Conservation (phyloP, 345 rosid genomes). For the Psidium guajava region DNA sequence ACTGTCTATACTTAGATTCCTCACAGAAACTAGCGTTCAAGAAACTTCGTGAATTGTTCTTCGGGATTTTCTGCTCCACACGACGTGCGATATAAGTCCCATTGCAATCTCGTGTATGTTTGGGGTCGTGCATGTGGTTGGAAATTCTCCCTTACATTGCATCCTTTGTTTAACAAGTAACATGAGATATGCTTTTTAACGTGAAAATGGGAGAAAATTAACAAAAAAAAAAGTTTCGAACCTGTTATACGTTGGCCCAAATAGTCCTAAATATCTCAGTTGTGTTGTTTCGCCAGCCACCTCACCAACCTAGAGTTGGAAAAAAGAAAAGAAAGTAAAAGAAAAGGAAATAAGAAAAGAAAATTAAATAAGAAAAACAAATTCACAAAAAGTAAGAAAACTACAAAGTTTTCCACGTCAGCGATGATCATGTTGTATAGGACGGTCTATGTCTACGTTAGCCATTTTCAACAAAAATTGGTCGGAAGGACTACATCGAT, state of each 20-base stretch:
- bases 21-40: not conserved
- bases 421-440: accelerated
- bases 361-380: not conserved
- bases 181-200: not conserved
- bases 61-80: not conserved
- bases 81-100: not conserved
- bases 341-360: not conserved
- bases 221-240: not conserved
- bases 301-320: too few relatives aligned
- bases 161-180: not conserved
- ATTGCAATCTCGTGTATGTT: not conserved
- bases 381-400: not conserved
- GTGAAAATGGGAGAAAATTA: not conserved
- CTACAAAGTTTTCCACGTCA: not conserved
- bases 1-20: not conserved
- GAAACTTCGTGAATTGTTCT: not conserved
- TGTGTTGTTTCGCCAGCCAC: too few relatives aligned
- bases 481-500: not conserved
- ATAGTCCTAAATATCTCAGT: too few relatives aligned
- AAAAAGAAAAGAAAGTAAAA: too few relatives aligned
- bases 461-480: not conserved
- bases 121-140: not conserved
- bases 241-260: too few relatives aligned
- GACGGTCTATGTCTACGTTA: accelerated
- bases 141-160: not conserved